Base-by-base conservation (phyloP, 768 basidiomycete genomes). In the Dentipellis sp. region DNA sequence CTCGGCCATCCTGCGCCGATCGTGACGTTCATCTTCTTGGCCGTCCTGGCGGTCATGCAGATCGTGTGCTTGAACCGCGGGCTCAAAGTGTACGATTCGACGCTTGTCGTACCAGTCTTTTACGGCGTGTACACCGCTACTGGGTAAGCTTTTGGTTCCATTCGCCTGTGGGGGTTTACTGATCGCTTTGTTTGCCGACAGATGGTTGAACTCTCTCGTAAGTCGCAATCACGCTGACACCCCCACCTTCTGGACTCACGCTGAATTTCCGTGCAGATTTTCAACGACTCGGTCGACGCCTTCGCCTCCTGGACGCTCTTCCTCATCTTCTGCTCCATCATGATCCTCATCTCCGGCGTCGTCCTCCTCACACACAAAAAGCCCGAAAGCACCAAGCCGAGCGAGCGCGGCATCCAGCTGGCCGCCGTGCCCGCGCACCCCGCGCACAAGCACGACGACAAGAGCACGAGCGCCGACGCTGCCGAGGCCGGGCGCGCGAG, bases 291-390 rank as follows among this genome's bases (percentile, higher is more conserved):
- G 72, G 83, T 91, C 5, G 83, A 82, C 55, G 79, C 91, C n/a
- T 95, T 91, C 67, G 77, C 87, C 58, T 78, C 87, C 22, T 95
- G 93, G 94, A 83, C 84, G 0, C 82, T 97, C 48, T 86, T 92
- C 73, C 78, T 92, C 48, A 90, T 95, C 58, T 93, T 91, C 64
- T 70, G 84, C 40, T 94, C 93, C 1, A 94, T 97, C 62, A 70
- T 83, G 46, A 77, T 97, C 45, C 84, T 98, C 54, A 86, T 97
- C 47, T 82, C 79, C 0, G 94, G 95, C 10, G 95, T 98, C 52
- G 87, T 94, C n/a, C 80, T 97, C 1, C 76, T 97, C 22, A 94
- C 93, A 3, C 84, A 90, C 72, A 94, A 97, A 75, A 93, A 94
- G 64, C 86, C 91, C 0, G 88, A 90, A 14, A 34, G 38, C 60